Conservation (phyloP, 176 grass and related monocot species). For the Zoysia pacifica region DNA sequence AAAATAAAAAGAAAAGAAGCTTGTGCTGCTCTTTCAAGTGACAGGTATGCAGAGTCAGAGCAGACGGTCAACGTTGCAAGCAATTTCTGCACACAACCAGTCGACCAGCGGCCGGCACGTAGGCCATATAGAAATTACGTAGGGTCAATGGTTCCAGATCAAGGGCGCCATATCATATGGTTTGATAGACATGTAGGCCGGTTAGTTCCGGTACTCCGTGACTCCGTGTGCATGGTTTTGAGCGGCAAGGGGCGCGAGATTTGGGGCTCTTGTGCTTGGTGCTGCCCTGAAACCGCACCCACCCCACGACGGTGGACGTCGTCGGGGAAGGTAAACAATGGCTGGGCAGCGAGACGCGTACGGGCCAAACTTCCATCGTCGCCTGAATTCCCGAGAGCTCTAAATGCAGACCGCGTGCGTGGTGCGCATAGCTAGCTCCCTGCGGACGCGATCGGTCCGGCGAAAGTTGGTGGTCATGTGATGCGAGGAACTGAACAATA, state of each 20-base stretch:
- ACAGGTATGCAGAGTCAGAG: background rate
- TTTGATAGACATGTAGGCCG: conserved; percentile 20
- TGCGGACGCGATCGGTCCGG: background rate
- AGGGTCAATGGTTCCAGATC: conserved; percentile 23
- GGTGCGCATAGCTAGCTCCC: background rate
- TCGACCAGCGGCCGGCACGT: conserved; percentile 24
- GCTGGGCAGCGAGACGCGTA: background rate
- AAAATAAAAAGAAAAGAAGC: background rate
- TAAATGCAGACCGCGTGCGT: conserved; percentile 33
- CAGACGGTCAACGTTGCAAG: conserved; percentile 1
- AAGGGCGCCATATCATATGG: background rate
- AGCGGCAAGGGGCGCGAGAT: conserved; percentile 57
- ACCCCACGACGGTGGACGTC: conserved; percentile 49
- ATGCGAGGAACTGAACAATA: background rate
- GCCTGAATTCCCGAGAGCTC: conserved; percentile 43
- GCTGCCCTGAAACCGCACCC: conserved; percentile 37
- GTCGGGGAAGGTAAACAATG: conserved; percentile 45
- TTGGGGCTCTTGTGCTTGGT: conserved; percentile 54
- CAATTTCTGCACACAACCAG: background rate
- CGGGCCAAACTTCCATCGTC: conserved; percentile 28
- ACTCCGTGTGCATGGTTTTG: conserved; percentile 21
- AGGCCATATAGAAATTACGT: background rate
- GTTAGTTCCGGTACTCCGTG: conserved; percentile 45
- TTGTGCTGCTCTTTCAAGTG: conserved; percentile 2
- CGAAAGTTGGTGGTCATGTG: background rate